These are phyloP conservation scores for Haberlea rhodopensis DNA, from an alignment of 257 asterid species.

Conservation along the genomic window DNA sequence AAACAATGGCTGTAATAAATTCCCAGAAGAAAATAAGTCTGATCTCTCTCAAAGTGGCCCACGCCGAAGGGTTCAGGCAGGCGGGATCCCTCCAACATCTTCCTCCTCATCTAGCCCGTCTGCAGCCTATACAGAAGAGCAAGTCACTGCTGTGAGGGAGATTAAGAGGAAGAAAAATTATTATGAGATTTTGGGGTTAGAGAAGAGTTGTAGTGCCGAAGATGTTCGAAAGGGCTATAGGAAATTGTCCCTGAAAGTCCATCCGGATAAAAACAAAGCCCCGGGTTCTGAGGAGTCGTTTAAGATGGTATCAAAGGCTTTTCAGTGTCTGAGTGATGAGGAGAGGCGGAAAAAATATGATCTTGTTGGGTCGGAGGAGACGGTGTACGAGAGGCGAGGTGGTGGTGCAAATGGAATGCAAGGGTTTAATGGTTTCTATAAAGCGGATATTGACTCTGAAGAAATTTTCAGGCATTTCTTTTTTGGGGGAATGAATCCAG, in stretches of 20 bases:
- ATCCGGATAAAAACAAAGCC: conserved; percentile 91
- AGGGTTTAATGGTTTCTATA: conserved; percentile 73
- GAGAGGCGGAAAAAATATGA: conserved; percentile 73
- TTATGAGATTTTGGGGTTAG: conserved; percentile 84
- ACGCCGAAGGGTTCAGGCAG: conserved; percentile 59
- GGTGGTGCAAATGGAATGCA: conserved; percentile 54
- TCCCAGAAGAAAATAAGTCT: conserved; percentile 30
- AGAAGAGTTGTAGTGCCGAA: conserved; percentile 61
- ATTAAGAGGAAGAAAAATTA: conserved; percentile 80
- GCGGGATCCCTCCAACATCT: conserved; percentile 29
- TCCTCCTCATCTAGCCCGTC: conserved; percentile 40
- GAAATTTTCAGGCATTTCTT: conserved; percentile 95
- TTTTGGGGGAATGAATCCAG: conserved; percentile 85
- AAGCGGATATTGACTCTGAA: conserved; percentile 72
- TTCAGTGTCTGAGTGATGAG: conserved; percentile 82
- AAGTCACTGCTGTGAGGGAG: conserved; percentile 56
- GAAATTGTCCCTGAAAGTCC: conserved; percentile 86
- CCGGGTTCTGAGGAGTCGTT: conserved; percentile 98
- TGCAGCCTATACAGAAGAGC: conserved; percentile 64
- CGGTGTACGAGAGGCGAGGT: conserved; percentile 54
- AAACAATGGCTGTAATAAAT: conserved; percentile 30
- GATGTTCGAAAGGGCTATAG: conserved; percentile 82
- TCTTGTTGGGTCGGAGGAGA: conserved; percentile 69
- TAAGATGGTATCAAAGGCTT: conserved; percentile 89
- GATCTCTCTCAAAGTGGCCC: conserved; percentile 42